phyloP scores from a whole-genome alignment of 768 basidiomycete species.

The Hericium coralloides region DNA sequence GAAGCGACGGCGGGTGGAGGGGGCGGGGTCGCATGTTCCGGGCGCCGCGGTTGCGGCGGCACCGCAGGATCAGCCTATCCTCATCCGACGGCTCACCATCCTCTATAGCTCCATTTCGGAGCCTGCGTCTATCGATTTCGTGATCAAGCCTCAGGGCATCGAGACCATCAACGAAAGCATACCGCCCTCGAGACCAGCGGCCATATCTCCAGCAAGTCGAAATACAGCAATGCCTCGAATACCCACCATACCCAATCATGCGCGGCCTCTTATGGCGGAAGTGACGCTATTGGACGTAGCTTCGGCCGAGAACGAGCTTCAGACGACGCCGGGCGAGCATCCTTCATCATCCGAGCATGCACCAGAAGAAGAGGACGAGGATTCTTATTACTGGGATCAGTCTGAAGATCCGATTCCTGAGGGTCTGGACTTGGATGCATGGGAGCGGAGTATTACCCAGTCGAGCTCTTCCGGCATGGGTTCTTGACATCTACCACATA shows the following conservation, averaged over 20 bases:
- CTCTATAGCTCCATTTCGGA: constrained; percentile 63
- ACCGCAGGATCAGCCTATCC: constrained; percentile 26
- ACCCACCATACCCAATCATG: too few species aligned
- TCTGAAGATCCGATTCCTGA: constrained; percentile 7
- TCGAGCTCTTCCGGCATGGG: background rate
- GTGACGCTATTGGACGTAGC: constrained; percentile 10
- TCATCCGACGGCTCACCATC: constrained; percentile 66
- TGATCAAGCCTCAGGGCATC: constrained; percentile 59
- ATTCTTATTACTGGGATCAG: constrained; percentile 11
- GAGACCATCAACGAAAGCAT: background rate
- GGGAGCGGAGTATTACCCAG: background rate
- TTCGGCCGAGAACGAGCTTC: constrained; percentile 5
- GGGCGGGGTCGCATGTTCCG: background rate
- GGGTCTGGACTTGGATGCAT: background rate
- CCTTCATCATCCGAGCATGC: background rate
- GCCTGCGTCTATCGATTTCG: constrained; percentile 63
- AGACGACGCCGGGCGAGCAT: background rate
- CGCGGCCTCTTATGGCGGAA: background rate
- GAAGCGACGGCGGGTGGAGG: constrained; percentile 22
- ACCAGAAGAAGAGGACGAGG: constrained; percentile 10
- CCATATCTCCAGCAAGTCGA: too few species aligned
- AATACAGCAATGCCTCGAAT: too few species aligned
- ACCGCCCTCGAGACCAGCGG: background rate
- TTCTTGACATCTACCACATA: too few species aligned
- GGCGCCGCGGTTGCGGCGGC: background rate